A percentile compares a stretch with the other conserved stretches of the same genome.
Evolutionary conservation across 208 protist species (phyloP).

Genomic region (Crithidia thermophila): DNA sequence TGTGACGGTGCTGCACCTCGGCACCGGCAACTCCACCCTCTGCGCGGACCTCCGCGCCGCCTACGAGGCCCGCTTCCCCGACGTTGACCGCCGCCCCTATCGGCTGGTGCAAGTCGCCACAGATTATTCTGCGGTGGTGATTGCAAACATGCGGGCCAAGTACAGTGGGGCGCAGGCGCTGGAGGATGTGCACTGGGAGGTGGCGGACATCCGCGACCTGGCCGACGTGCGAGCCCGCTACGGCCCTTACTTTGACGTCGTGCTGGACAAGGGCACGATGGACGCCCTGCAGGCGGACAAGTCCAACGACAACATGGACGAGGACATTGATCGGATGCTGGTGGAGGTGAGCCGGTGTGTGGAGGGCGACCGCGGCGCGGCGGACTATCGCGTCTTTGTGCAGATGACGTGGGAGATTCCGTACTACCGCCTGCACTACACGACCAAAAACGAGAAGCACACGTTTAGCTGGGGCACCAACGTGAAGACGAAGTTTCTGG

Average conservation of each 20-base stretch:
- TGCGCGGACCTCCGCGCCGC: conserved; percentile 59
- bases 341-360: conserved; percentile 61
- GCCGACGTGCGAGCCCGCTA: conserved; percentile 35
- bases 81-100: conserved; percentile 14
- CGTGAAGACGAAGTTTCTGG: conserved; percentile 48
- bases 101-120: conserved; percentile 78
- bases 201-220: conserved; percentile 80
- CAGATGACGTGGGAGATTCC: conserved; percentile 88
- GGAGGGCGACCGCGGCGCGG: not conserved
- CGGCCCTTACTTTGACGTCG: conserved; percentile 71
- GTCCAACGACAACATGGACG: conserved; percentile 38
- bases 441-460: conserved; percentile 39
- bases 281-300: conserved; percentile 82
- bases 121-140: conserved; percentile 82
- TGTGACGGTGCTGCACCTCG: conserved; percentile 77
- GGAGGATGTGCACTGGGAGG: conserved; percentile 59
- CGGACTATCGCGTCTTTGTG: conserved; percentile 54
- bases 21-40: conserved; percentile 79
- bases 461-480: conserved; percentile 66
- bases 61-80: conserved; percentile 29
- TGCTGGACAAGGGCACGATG: conserved; percentile 90
- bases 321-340: conserved; percentile 75
- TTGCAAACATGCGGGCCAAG: conserved; percentile 66
- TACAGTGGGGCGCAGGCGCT: conserved; percentile 29
- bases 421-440: conserved; percentile 75